Evolutionary conservation across 345 rosid species (phyloP).

Genomic region (Conringia planisiliqua): DNA sequence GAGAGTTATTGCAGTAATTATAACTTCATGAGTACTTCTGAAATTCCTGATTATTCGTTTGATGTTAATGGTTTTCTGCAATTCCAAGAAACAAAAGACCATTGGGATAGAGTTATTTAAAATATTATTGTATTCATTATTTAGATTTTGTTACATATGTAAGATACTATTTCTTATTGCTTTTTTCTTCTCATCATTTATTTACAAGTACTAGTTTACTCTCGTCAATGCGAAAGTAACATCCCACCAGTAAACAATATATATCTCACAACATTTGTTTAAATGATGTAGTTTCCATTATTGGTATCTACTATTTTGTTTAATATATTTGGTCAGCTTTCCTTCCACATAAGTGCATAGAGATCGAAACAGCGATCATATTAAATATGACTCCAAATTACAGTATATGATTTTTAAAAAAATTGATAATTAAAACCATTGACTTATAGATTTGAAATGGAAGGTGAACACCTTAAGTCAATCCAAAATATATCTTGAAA

Average conservation of each 20-base stretch:
- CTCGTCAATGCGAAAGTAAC: constrained; percentile 22
- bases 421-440: not conserved
- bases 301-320: constrained; percentile 26
- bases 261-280: constrained; percentile 1
- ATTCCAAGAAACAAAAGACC: constrained; percentile 26
- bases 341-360: constrained; percentile 7
- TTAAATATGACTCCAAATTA: not conserved
- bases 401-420: not conserved
- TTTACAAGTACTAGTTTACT: not conserved
- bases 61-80: constrained; percentile 44
- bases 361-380: not conserved
- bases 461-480: not conserved
- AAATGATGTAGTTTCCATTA: constrained; percentile 29
- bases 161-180: constrained; percentile 7
- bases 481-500: not conserved
- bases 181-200: not conserved
- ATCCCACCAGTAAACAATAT: constrained; percentile 15
- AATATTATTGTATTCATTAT: not conserved
- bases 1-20: constrained; percentile 44
- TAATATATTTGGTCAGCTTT: constrained; percentile 12
- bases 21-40: constrained; percentile 33
- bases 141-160: constrained; percentile 11
- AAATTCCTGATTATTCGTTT: constrained; percentile 35
- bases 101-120: constrained; percentile 18
- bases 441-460: not conserved